Base-by-base conservation (phyloP, 2,329 filamentous ascomycete genomes). In the Microdochium trichocladiopsis region DNA sequence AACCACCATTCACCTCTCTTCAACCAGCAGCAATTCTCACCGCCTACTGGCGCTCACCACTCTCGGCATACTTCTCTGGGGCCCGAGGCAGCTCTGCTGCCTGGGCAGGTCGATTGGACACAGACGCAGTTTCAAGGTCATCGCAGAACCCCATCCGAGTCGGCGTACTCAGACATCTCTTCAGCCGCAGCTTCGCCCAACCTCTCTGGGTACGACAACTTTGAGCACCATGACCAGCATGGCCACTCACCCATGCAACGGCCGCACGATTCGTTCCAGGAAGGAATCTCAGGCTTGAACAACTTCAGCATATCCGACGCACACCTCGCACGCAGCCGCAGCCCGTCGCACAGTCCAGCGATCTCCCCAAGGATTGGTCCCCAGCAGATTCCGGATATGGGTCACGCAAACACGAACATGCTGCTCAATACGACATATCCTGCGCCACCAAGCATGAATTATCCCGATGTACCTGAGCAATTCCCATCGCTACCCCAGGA, bases 131-230 rank as follows among this genome's bases (percentile, higher is more conserved):
- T 95, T 63, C 86, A 89, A 58, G 77, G 82, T n/a, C 93, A 96
- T 66, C 82, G 91, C 60, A 83, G 92, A 62, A 85, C 83, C 36
- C 88, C 90, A 1, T 96, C 92, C n/a, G 93, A 96, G 60, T 45
- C 41, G 41, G 41, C 41, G 6, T 90, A 87, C 62, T 96, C 91
- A 2, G 93, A 96, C 59, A 86, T 96, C 5, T 96, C 86, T 4
- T 95, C 90, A 18, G 88, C 86, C 16, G 85, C 88, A 22, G 88
- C 86, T 23, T 96, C 93, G 18, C 93, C 93, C 3, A 90, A 90
- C 63, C 72, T 96, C 53, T 80, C 80, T 25, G 87, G 87, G 59
- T 79, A 87, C 55, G 92, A 96, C 61, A 82, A 75, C 57, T 95
- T 95, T 63, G 91, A 96, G 21, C 70, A 76, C n/a, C 76, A 80